Evolutionary conservation across 352 stramenopile genomes (phyloP), one percentile per base, ranked within the genome.

Genomic region (Elongisporangium prolatum): DNA sequence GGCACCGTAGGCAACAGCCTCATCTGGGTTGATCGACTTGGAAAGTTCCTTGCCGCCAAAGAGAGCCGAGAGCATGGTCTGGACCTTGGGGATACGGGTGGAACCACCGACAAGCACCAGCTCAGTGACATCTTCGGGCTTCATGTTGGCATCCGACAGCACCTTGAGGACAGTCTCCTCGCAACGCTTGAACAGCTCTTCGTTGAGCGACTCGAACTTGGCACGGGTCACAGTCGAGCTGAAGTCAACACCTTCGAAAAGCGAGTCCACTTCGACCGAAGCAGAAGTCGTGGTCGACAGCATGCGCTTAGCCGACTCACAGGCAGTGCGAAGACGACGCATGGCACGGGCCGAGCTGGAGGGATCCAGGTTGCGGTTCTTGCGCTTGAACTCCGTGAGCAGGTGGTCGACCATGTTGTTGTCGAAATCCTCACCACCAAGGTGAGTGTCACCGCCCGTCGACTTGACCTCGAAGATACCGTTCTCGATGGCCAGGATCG

Each of bases 401-500:
- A 97, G 89, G 85, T 97, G 84, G 62, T 98, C 93, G 20, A 98
- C 94, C 72, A 99, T 91, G 65, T 89, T 88, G 70, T 97, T 97
- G 76, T 98, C 95, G 60, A 98, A 98, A 76, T 98, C 93, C 67
- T 97, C 91, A 68, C 93, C 93, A 63, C 93, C 93, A 24, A 98
- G 69, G 72, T 98, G 91, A 17, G 93, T 98, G 72, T 98, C 96
- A 69, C 96, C 96, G 55, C 86, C 91, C 47, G 96, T 98, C 20
- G 95, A 88, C 83, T 98, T 98, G 58, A 98, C 95, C 72, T 98
- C 95, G 66, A 98, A 98, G 77, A 98, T 98, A 55, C 95, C 95
- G 62, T 98, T 95, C 65, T 98, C 94, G 64, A 98, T 98, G 22
- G 83, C 97, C 51, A 98, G 67, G 54, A 98, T 86, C 57, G 86